Base-by-base conservation (phyloP, 768 basidiomycete species). In the Hygrocybe coccinea region DNA sequence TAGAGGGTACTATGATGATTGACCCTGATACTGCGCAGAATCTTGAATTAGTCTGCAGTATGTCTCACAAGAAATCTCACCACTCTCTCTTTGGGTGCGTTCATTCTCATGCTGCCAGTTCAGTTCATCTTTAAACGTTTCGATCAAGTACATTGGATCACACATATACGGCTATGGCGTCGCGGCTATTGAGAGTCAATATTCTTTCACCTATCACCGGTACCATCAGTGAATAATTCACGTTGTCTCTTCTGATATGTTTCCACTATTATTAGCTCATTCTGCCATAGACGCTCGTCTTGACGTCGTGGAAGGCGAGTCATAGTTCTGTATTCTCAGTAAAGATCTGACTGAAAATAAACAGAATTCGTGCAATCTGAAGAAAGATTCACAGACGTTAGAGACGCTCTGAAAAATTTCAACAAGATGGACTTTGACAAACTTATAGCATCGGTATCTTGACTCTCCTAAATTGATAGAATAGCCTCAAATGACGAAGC, bases 1-100 rank as follows among this genome's bases (percentile, higher is more conserved):
- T 89, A 0, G 90, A 95, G 66, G 95, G 95, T 0, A 95, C 91
- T 0, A 90, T 97, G 88, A 80, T 97, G 79, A 88, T 99, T 59
- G 97, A 98, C 65, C 79, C 85, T 0, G 94, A 94, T 58, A 93
- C 89, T 0, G 90, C 85, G 2, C 81, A 81, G 39, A 94, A 95
- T 66, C 79, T 99, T 5, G 97, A 99, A 65, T 76, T 99, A 1
- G 87, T 95, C 14, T 81, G 76, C 8, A 98, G 95, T 65, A 78
- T 84, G 63, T 66, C 82, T 4, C 73, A 72, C 45, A 84, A 81
- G 61, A 90, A 83, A 67, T 86, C 84, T 0, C 64, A 74, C 1
- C 84, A 91, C 67, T 91, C 90, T 0, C 73, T 97, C 0, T 89
- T 89, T 71, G 86, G 90, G 93, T 91, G 65, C 45, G 74, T 60